Conservation (phyloP, 352 stramenopile genomes). For the Phytopythium mirpurense region DNA sequence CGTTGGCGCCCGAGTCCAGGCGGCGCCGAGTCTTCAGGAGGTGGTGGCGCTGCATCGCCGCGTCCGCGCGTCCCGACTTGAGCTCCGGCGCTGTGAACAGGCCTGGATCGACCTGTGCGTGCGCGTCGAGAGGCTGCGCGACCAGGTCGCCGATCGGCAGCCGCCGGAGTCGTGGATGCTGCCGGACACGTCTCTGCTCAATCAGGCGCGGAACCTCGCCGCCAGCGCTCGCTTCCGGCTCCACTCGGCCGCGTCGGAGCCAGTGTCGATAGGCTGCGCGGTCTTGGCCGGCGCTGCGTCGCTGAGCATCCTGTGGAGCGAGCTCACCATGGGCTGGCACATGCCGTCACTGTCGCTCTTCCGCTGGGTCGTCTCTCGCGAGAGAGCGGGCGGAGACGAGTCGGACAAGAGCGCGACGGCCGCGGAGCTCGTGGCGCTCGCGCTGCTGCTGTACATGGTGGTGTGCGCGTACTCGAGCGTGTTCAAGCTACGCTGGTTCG, state of each 20-base stretch:
- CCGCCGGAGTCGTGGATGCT: conserved; percentile 33
- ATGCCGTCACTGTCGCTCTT: conserved; percentile 27
- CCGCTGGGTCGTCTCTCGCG: conserved; percentile 14
- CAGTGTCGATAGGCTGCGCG: conserved; percentile 21
- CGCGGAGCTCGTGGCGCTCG: conserved; percentile 31
- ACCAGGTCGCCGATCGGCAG: conserved; percentile 13
- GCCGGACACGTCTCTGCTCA: conserved; percentile 23
- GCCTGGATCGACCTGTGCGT: conserved; percentile 58
- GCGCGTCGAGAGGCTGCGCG: conserved; percentile 27
- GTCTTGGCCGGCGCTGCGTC: conserved; percentile 28
- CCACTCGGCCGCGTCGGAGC: conserved; percentile 21
- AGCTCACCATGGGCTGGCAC: conserved; percentile 54
- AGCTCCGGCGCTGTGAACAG: conserved; percentile 47
- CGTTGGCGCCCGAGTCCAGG: background rate
- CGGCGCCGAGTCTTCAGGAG: conserved; percentile 31
- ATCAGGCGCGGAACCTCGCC: conserved; percentile 25
- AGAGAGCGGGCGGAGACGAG: background rate
- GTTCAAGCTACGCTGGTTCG: conserved; percentile 48
- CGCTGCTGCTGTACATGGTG: conserved; percentile 50
- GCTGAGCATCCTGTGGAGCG: conserved; percentile 55
- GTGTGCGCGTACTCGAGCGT: conserved; percentile 57
- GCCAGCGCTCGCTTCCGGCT: conserved; percentile 11
- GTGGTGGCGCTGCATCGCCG: conserved; percentile 48
- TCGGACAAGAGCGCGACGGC: conserved; percentile 14
- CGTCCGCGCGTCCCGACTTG: conserved; percentile 27